Base-by-base conservation (phyloP, 139 green algal species). In the Chlamydomonas sphaeroides region DNA sequence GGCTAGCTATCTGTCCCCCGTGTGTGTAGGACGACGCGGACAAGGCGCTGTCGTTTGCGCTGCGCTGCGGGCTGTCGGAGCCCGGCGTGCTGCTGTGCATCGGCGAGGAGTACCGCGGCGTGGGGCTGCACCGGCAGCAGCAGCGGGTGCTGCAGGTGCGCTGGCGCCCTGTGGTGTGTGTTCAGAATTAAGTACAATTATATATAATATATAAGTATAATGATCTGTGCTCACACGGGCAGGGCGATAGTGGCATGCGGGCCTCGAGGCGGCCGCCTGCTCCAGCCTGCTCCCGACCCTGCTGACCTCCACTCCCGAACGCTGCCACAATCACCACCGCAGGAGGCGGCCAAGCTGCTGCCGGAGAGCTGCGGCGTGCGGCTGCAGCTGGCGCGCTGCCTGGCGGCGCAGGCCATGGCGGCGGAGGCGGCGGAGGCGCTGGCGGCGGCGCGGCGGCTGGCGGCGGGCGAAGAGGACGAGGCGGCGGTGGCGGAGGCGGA, bases 381-480 rank as follows among this genome's bases (percentile, higher is more conserved):
- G 30, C 42, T 62, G n/a, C 10, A 23, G 32, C 75, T 82, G 75
- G 75, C 59, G 7, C 42, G 75, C 45, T 82, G 75, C 75, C 75
- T 82, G 75, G 42, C 57, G 75, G 62, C 61, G 30, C 75, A 82
- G 75, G 42, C 51, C 61, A 39, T 36, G 23, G 42, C 32, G 17
- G 30, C 75, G 17, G 75, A 82, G 75, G 75, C 75, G 45, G 75
- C 61, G 32, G 33, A 35, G 23, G 41, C 68, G 61, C 11, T 82
- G 75, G 75, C 75, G 62, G 75, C 42, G 61, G 75, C 75, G 35
- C 42, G 75, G 21, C 56, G 51, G 75, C 59, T 73, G 62, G 75
- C 75, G 61, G 41, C 3, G 23, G 23, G 2, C 3, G 75, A 82
- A n/a, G 75, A 82, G 3, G 61, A 82, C 32, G 30, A 35, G 62